These are phyloP conservation scores for Celoporthe dispersa DNA, from an alignment of 2,329 filamentous ascomycete genomes.

Conservation along the genomic window DNA sequence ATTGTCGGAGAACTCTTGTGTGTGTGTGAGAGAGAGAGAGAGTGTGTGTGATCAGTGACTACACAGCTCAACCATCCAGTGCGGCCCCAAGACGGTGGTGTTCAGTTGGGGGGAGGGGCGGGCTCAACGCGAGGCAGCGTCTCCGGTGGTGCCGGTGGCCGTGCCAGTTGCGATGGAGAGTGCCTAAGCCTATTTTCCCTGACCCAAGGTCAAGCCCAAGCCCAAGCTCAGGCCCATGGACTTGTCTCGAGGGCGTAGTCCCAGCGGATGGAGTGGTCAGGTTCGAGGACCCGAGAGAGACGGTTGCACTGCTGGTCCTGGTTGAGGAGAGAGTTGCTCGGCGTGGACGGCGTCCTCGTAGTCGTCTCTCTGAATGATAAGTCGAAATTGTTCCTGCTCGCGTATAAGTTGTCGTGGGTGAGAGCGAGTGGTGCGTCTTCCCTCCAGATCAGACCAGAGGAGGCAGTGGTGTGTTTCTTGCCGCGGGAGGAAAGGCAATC, in stretches of 20 bases:
- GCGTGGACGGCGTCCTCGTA: not conserved
- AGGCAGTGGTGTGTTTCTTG: not conserved
- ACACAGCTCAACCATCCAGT: not conserved
- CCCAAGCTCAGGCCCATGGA: not conserved
- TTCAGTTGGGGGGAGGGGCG: not conserved
- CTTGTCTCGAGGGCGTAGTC: not conserved
- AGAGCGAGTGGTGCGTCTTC: not conserved
- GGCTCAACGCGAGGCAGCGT: not conserved
- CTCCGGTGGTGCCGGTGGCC: not conserved
- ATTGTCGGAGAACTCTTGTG: too few relatives aligned
- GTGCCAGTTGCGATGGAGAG: not conserved
- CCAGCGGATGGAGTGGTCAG: not conserved
- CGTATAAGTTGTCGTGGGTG: not conserved
- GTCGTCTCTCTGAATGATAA: not conserved
- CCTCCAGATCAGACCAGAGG: not conserved
- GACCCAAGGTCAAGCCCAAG: not conserved
- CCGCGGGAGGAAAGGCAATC: not conserved
- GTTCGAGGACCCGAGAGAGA: not conserved
- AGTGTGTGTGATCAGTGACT: too few relatives aligned
- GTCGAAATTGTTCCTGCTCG: not conserved
- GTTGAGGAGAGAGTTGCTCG: not conserved
- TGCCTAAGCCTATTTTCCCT: not conserved
- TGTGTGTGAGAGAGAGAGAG: too few relatives aligned
- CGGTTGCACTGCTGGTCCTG: not conserved
- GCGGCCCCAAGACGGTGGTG: not conserved